Base-by-base conservation (phyloP, 768 basidiomycete species). In the Boletus sensibilis region DNA sequence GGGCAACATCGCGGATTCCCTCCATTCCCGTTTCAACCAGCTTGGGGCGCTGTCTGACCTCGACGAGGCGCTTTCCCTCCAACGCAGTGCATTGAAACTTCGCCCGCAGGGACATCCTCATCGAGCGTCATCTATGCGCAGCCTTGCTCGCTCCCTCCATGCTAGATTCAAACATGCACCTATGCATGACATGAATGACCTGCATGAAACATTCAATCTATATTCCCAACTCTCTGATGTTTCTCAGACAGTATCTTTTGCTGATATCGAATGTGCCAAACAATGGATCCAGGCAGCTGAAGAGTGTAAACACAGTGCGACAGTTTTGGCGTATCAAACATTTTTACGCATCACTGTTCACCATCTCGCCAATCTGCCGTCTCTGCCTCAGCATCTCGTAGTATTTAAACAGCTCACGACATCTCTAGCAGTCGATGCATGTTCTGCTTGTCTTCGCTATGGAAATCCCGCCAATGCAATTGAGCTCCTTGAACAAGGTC, bases 401-500 rank as follows among this genome's bases (percentile, higher is more conserved):
- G 4, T 35, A 6, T 45, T 54, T 31, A 62, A 50, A n/a, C 1
- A 48, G 5, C 13, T 42, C 33, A 44, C 25, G 18, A 20, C 42
- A 25, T 52, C 64, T 4, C 37, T 53, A 10, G 37, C 54, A 14
- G 39, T 50, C 2, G 60, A 65, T 34, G 50, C 40, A 4, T 56
- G 56, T 31, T 59, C 58, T 0, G 52, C 56, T 16, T 61, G 60
- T 38, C 63, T 68, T 23, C 59, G 51, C 1, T n/a, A 44, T 14
- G 49, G 47, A 5, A 33, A 56, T 29, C 53, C 42, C 4, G 38
- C 64, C 7, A 39, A 42, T 10, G 67, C 66, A 40, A 53, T 75
- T 7, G 70, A 75, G 51, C 72, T 73, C 60, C 58, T 75, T 4
- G 68, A 68, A 48, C 67, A 67, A 20, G 67, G 67, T 12, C 55